Base-by-base conservation (phyloP, 2,329 filamentous ascomycete species). In the Chrysoporthe puriensis region DNA sequence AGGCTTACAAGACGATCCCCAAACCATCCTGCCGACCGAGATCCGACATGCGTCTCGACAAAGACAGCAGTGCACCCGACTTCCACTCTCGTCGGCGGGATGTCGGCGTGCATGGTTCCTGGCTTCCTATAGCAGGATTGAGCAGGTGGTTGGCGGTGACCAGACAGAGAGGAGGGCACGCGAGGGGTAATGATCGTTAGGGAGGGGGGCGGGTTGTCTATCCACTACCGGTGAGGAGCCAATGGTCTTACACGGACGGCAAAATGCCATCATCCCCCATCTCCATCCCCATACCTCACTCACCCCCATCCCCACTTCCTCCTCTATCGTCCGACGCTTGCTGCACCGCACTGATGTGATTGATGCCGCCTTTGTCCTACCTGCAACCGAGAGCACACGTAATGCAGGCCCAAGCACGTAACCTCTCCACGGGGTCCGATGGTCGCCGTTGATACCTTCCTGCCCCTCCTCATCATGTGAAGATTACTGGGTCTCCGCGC, bases 331-430 rank as follows among this genome's bases (percentile, higher is more conserved):
- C 16, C 48, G 62, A 43, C 50, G 26, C 16, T 44, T 26, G 48
- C 14, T n/a, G 21, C n/a, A 56, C 36, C 40, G 50, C 26, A 52
- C 21, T 52, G 48, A 3, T 52, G n/a, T 21, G 14, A 6, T 6
- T 48, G 9, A n/a, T 21, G 8, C 9, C 46, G 8, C 8, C 11
- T 50, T 18, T 21, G 46, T 21, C n/a, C 8, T 21, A 11, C n/a
- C 46, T 9, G 36, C 9, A 11, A 14, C 9, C 13, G 44, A 43
- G 46, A 36, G 57, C 46, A 61, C 57, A 65, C 63, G 63, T 56
- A 54, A 60, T 65, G 32, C 56, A n/a, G 52, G 56, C 56, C 26
- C 26, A 26, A 65, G 63, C 63, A 65, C 63, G 63, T 42, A 52
- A 65, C 44, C 14, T 18, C 9, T 40, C 14, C 21, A 65, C 63